A percentile compares a stretch with the other conserved stretches of the same genome.
phyloP scores from a whole-genome alignment of 176 grass and related monocot species.

The Dendrocalamus sinicus region DNA sequence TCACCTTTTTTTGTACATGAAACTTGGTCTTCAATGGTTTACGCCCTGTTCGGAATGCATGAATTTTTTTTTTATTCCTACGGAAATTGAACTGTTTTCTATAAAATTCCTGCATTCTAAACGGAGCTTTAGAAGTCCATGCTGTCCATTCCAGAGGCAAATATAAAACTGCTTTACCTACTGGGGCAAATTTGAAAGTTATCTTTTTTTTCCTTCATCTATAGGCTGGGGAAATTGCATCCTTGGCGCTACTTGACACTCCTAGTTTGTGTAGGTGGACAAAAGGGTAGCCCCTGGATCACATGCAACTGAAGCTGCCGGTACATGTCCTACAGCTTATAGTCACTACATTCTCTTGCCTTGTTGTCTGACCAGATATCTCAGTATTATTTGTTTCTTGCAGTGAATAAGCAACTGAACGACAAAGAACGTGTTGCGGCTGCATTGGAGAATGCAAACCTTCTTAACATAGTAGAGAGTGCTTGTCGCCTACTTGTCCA shows the following conservation, averaged over 20 bases:
- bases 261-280: constrained; percentile 59
- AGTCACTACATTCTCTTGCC: background rate
- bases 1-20: background rate
- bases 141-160: background rate
- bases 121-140: no score
- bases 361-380: background rate
- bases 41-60: no score
- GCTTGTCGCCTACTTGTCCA: constrained; percentile 68
- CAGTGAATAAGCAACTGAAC: constrained; percentile 94
- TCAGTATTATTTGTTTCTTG: constrained; percentile 31
- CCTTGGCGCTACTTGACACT: background rate
- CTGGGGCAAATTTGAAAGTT: background rate
- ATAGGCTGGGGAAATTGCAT: background rate
- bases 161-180: background rate
- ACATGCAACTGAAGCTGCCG: constrained; percentile 55
- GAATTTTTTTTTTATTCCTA: no score
- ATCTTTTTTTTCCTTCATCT: background rate
- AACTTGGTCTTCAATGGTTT: background rate
- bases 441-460: constrained; percentile 75
- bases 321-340: background rate
- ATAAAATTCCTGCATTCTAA: no score
- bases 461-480: constrained; percentile 71
- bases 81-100: no score
- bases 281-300: constrained; percentile 85
- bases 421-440: constrained; percentile 92